phyloP scores from a whole-genome alignment of 768 basidiomycete genomes.

The Termitomyces sp. region DNA sequence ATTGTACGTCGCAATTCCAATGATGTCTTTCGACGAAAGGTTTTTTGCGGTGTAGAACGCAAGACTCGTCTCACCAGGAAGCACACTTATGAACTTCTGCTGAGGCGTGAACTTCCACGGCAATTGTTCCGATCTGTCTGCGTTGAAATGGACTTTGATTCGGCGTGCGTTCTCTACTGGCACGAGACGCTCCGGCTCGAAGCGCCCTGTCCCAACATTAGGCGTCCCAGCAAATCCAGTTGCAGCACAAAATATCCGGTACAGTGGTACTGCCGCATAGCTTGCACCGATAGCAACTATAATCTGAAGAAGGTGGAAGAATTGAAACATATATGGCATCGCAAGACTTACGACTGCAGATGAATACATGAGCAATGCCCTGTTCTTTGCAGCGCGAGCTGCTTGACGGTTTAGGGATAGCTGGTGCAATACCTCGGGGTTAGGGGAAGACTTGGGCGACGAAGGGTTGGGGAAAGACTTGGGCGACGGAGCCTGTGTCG shows the following conservation, averaged over 20 bases:
- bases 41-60: conserved; percentile 97
- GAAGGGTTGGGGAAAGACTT: conserved; percentile 1
- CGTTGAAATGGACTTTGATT: conserved; percentile 95
- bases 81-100: conserved; percentile 83
- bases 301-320: conserved; percentile 45
- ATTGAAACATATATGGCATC: neutral
- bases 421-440: conserved; percentile 2
- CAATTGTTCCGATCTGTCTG: conserved; percentile 82
- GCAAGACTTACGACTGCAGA: conserved; percentile 65
- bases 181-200: conserved; percentile 81
- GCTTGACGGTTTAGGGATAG: conserved; percentile 22
- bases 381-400: conserved; percentile 56
- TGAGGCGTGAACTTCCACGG: conserved; percentile 94
- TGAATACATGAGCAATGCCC: conserved; percentile 79
- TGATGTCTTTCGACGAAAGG: conserved; percentile 77
- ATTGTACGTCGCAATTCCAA: conserved; percentile 99
- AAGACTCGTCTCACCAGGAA: conserved; percentile 93
- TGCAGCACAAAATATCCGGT: conserved; percentile 96
- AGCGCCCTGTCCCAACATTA: conserved; percentile 80
- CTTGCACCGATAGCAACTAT: conserved; percentile 76
- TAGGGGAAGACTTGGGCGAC: conserved; percentile 1
- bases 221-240: conserved; percentile 98
- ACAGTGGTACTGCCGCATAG: conserved; percentile 97
- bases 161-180: conserved; percentile 64
- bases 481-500: conserved; percentile 11